Base-by-base conservation (phyloP, 2,329 filamentous ascomycete genomes). In the Exophiala dermatitidis region DNA sequence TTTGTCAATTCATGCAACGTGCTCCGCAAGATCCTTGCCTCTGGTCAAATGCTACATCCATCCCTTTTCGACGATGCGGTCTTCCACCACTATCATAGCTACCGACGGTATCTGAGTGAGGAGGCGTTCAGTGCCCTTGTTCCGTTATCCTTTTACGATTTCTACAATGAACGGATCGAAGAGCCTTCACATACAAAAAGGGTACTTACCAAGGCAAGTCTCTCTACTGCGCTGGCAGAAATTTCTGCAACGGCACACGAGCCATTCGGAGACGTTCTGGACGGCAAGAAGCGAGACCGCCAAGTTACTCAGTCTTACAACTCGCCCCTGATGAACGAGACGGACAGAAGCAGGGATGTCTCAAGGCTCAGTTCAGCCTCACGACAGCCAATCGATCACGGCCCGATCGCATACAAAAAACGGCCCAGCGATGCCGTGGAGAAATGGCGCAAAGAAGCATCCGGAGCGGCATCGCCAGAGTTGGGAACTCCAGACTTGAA, bases 1-100 rank as follows among this genome's bases (percentile, higher is more conserved):
- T 75, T 75, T 48, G 59, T 57, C 19, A 60, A 63, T n/a, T 58
- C 73, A 28, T 74, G 71, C 50, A 59, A 57, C 12, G 69, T 65
- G 46, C 59, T 74, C 36, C 64, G 67, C 28, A 56, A 56, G 9
- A 57, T 73, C 36, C 58, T 67, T n/a, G 55, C 54, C 19, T 50
- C 58, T 12, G 69, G 66, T 3, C 48, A 63, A 30, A 54, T 71
- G 34, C 59, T 66, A 36, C 64, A 66, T 47, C 71, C 68, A 8
- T 69, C 66, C 28, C 50, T 75, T 9, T 74, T 72, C 69, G 73
- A 76, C 60, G 73, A 75, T 57, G 75, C 73, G 52, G 61, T 75
- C 47, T 72, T 71, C 48, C 66, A 68, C 58, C 66, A 73, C 55
- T 60, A 67, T 4, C 54, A 64, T 10, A 65, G 68, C 29, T 76